These are phyloP conservation scores for Colletotrichum chrysophilum DNA, from an alignment of 2,329 filamentous ascomycete species.

Conservation along the genomic window DNA sequence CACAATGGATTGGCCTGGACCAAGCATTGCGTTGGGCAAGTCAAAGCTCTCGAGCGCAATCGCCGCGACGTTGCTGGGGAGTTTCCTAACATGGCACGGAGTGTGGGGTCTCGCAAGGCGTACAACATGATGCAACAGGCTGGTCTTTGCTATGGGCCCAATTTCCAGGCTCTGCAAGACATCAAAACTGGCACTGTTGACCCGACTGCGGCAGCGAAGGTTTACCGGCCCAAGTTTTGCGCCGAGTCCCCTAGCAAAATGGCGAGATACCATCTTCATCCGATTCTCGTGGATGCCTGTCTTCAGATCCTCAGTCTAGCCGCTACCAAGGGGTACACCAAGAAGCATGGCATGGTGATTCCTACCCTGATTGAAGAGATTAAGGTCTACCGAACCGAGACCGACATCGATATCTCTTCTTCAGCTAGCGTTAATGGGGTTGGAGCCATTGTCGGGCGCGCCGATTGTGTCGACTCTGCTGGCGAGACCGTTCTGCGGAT, in stretches of 20 bases:
- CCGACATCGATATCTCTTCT: background rate
- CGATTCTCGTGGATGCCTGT: constrained; percentile 39
- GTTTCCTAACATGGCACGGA: constrained; percentile 19
- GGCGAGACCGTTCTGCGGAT: background rate
- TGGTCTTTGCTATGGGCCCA: constrained; percentile 33
- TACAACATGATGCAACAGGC: constrained; percentile 29
- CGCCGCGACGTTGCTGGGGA: rapidly evolving
- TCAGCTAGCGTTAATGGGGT: constrained; percentile 26
- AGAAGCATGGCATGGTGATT: background rate
- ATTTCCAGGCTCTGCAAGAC: constrained; percentile 32
- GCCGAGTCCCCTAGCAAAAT: background rate
- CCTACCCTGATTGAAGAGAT: background rate
- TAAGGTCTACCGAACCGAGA: background rate
- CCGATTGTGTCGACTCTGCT: background rate
- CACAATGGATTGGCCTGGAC: constrained; percentile 30
- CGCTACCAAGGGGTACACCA: background rate
- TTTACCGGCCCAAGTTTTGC: background rate
- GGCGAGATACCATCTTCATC: constrained; percentile 38
- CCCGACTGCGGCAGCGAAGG: constrained; percentile 23
- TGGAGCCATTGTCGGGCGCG: background rate
- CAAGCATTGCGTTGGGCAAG: constrained; percentile 31
- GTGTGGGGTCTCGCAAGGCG: constrained; percentile 22
- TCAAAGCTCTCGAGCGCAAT: background rate
- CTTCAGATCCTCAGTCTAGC: constrained; percentile 33
- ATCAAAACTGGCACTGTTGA: constrained; percentile 21